Base-by-base conservation (phyloP, 2,329 filamentous ascomycete genomes). In the Ceratocystis eucalypticola region DNA sequence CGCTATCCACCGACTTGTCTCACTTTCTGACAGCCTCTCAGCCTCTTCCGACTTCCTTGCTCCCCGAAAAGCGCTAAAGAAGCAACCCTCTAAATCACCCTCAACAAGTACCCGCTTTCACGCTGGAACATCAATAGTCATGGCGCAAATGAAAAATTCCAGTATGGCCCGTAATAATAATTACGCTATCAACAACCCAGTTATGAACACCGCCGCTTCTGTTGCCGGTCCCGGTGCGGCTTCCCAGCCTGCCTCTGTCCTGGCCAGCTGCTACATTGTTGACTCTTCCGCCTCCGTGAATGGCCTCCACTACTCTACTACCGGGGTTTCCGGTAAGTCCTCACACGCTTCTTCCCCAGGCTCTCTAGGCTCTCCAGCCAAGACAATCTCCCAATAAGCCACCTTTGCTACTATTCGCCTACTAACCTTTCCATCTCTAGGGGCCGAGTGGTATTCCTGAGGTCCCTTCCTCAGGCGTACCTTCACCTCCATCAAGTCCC, bases 231-330 rank as follows among this genome's bases (percentile, higher is more conserved):
- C 37, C 12, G 37, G 37, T 15, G 37, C 37, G 37, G 37, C 37
- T 41, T 41, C 37, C 37, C 37, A 82, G 73, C 80, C 80, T 77
- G 81, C 85, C 80, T 88, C 88, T 76, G 86, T 94, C 78, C 87
- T 93, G 80, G 91, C 92, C 79, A 92, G 87, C 77, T 95, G 91
- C 84, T 96, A 96, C 80, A 80, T 89, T 73, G 89, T 93, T 77
- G 86, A 92, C 77, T 80, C 80, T 74, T 82, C 86, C 72, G 82
- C 85, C 76, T 82, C 80, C 74, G 82, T 96, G 73, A 86, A 87
- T 76, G 89, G 89, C 76, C 88, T 94, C 80, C 91, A 96, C 81
- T 96, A 95, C 86, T 95, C 88, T 85, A 92, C 91, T 89, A 92
- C 89, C 80, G 84, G 86, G 84, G 88, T 85, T 80, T 83, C 87